Evolutionary conservation across 768 basidiomycete species (phyloP).

Genomic region (Floccularia luteovirens): DNA sequence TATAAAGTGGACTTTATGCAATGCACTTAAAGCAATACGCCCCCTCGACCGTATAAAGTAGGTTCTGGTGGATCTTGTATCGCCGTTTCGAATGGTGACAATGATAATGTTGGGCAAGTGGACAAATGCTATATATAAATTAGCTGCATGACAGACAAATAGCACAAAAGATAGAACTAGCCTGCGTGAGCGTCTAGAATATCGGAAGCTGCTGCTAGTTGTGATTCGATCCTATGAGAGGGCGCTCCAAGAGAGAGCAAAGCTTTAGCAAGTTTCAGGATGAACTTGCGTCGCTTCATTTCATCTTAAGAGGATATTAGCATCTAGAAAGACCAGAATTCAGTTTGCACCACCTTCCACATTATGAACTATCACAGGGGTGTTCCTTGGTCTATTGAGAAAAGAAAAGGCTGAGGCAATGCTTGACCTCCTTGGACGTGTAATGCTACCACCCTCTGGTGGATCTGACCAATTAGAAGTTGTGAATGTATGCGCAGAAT

Average conservation of each 20-base stretch:
- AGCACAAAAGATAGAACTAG: no score
- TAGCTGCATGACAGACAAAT: no score
- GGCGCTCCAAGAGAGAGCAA: constrained; percentile 92
- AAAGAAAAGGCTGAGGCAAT: constrained; percentile 12
- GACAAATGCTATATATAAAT: constrained; percentile 53
- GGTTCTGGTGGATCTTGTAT: constrained; percentile 63
- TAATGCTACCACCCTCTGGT: no score
- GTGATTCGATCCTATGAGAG: constrained; percentile 87
- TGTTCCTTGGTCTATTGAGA: constrained; percentile 20
- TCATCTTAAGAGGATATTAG: background rate
- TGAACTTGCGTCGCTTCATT: constrained; percentile 53
- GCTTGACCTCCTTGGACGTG: no score
- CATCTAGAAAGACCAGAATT: no score
- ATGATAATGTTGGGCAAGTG: constrained; percentile 77
- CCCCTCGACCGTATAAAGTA: constrained; percentile 81
- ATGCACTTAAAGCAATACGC: constrained; percentile 71
- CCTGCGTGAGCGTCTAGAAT: constrained; percentile 74
- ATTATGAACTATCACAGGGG: constrained; percentile 31
- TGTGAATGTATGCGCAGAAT: no score
- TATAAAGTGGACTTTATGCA: constrained; percentile 76
- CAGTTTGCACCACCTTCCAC: constrained; percentile 29
- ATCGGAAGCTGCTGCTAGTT: constrained; percentile 70
- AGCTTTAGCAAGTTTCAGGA: constrained; percentile 80
- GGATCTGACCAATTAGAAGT: no score
- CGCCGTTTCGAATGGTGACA: constrained; percentile 73